phyloP scores from a whole-genome alignment of 306 rosid species.

The Pyrus betulifolia region DNA sequence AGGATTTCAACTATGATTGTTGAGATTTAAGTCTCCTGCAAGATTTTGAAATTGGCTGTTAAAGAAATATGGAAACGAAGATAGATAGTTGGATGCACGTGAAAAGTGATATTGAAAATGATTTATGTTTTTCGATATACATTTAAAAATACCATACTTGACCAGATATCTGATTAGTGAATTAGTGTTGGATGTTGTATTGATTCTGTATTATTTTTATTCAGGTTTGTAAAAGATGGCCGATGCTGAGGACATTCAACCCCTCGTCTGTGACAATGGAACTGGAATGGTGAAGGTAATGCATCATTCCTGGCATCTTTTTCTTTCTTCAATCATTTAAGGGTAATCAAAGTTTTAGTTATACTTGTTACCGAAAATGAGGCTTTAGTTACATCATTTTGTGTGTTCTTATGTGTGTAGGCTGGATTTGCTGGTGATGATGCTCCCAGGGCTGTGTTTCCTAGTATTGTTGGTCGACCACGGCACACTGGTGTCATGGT shows the following conservation, averaged over 20 bases:
- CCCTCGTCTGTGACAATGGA: conserved; percentile 96
- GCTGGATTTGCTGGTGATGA: conserved; percentile 98
- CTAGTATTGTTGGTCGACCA: conserved; percentile 94
- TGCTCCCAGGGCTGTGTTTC: conserved; percentile 98
- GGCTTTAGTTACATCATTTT: not conserved
- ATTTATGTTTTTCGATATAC: not conserved
- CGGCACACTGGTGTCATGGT: conserved; percentile 98
- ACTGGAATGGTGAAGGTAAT: conserved; percentile 98
- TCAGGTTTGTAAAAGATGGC: conserved; percentile 65
- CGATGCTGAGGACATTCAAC: conserved; percentile 91
- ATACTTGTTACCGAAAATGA: not conserved
- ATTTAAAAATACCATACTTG: not conserved
- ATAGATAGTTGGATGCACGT: not conserved
- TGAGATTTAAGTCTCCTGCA: not conserved
- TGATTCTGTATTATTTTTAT: not conserved
- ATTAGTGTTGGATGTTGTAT: not conserved
- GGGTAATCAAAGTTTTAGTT: not conserved
- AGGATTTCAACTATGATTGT: not conserved
- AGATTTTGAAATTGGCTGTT: not conserved
- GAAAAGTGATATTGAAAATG: not conserved
- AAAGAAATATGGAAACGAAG: not conserved
- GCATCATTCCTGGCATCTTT: not conserved
- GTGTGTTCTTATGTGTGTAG: conserved; percentile 21
- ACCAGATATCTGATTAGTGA: not conserved
- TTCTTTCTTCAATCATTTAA: not conserved